Evolutionary conservation across 2,329 filamentous ascomycete genomes (phyloP).

Genomic region (Bimuria novae-zelandiae): DNA sequence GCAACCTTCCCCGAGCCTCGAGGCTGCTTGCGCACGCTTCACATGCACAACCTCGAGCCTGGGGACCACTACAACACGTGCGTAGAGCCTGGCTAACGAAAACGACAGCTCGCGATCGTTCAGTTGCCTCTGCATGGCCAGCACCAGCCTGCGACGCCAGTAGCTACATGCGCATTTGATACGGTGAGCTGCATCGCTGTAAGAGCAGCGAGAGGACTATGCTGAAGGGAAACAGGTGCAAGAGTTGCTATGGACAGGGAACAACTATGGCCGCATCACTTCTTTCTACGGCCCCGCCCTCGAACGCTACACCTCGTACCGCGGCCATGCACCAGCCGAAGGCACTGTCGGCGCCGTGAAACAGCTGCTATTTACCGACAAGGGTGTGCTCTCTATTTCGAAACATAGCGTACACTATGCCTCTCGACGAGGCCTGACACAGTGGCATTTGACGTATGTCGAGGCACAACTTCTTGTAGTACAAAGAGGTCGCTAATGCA

Average conservation of each 20-base stretch:
- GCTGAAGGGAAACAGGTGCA: constrained; percentile 55
- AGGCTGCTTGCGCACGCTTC: background rate
- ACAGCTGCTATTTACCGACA: constrained; percentile 89
- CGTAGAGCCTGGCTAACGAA: background rate
- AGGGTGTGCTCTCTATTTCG: constrained; percentile 85
- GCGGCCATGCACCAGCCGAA: constrained; percentile 73
- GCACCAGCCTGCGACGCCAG: constrained; percentile 67
- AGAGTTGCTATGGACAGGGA: constrained; percentile 91
- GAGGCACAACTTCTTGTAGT: background rate
- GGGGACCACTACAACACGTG: background rate
- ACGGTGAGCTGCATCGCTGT: constrained; percentile 45
- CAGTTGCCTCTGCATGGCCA: constrained; percentile 76
- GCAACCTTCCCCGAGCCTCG: background rate
- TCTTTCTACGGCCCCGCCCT: constrained; percentile 88
- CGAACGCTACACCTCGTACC: constrained; percentile 87
- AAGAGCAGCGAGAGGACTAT: background rate
- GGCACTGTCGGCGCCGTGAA: constrained; percentile 66
- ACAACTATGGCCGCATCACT: constrained; percentile 84
- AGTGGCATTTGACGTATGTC: constrained; percentile 83
- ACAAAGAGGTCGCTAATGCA: constrained; percentile 21
- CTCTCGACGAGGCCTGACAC: constrained; percentile 75
- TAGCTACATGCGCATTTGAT: constrained; percentile 87
- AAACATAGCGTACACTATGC: constrained; percentile 86
- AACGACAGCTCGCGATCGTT: constrained; percentile 75
- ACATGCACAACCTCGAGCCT: no score